These are phyloP conservation scores for Fraxinus xanthoxyloides DNA, from an alignment of 305 asterid species.

Conservation along the genomic window DNA sequence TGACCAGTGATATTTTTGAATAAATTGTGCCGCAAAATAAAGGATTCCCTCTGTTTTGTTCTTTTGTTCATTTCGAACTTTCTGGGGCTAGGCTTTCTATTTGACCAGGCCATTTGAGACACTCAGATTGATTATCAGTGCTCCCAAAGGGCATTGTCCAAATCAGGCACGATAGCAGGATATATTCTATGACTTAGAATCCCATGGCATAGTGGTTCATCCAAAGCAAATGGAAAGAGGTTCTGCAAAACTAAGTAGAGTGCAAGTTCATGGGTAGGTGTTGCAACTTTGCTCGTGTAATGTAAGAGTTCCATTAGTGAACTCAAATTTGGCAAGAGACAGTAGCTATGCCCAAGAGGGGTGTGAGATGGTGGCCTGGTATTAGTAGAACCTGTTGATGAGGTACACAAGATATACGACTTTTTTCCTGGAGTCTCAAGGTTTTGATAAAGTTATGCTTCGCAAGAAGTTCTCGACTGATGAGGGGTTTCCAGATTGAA, in stretches of 20 bases:
- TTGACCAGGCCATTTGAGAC: neutral
- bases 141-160: neutral
- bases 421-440: slow-evolving; percentile 25
- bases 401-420: neutral
- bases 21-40: neutral
- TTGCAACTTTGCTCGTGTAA: slow-evolving; percentile 29
- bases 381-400: slow-evolving; percentile 8
- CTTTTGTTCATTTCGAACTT: neutral
- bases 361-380: neutral
- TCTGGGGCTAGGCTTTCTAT: neutral
- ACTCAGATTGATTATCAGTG: neutral
- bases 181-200: neutral
- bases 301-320: slow-evolving; percentile 22
- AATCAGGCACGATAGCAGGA: neutral
- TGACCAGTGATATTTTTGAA: neutral
- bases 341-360: slow-evolving; percentile 24
- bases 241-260: slow-evolving; percentile 29
- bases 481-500: slow-evolving; percentile 34
- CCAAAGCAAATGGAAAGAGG: slow-evolving; percentile 30
- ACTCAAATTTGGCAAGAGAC: slow-evolving; percentile 35
- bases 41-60: neutral
- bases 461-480: slow-evolving; percentile 25
- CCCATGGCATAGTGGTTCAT: neutral
- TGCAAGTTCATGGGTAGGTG: slow-evolving; percentile 24
- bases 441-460: slow-evolving; percentile 25